Evolutionary conservation across 2,329 filamentous ascomycete genomes (phyloP), one percentile per base, ranked within the genome.

Genomic region (Pestalotiopsis sp.): DNA sequence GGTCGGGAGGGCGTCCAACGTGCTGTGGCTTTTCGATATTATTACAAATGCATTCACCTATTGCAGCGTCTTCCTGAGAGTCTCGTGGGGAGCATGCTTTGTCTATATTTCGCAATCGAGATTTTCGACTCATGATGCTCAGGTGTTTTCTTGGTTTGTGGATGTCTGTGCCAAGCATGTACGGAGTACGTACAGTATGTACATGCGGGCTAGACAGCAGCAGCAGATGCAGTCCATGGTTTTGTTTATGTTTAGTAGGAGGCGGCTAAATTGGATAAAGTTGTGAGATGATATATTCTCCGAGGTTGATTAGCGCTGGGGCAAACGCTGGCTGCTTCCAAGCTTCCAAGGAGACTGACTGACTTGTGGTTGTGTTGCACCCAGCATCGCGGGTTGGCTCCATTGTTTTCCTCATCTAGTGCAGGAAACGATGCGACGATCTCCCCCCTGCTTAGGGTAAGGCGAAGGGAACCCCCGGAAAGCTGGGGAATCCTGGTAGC

Each of bases 261-360:
- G 45, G 59, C 59, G 59, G 59, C 59, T 62, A 39, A 62, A 62
- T 62, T 59, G 59, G 59, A n/a, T 62, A 62, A 62, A 62, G 59
- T 39, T 62, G 59, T 27, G 25, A 36, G 59, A 38, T 39, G 59
- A 62, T 62, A 62, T 62, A 62, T 41, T 62, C 59, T 62, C 59
- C 59, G 59, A 62, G 57, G 12, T 17, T 58, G 4, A 27, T 6
- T 17, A 59, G 14, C 27, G 57, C 57, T 36, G 14, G 23, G 27
- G 23, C 4, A 31, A 14, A 36, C 14, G 59, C 4, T 39, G 31
- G 31, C 31, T 11, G 27, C 14, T 62, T 62, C 25, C 59, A 62
- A 39, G 31, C 17, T 36, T 17, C 58, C 31, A 36, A 39, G 31
- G 31, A 36, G 31, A 36, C 31, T 31, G 31, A 31, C 7, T 36